phyloP scores from a whole-genome alignment of 2,329 filamentous ascomycete species.

The Acephala macrosclerotiorum region DNA sequence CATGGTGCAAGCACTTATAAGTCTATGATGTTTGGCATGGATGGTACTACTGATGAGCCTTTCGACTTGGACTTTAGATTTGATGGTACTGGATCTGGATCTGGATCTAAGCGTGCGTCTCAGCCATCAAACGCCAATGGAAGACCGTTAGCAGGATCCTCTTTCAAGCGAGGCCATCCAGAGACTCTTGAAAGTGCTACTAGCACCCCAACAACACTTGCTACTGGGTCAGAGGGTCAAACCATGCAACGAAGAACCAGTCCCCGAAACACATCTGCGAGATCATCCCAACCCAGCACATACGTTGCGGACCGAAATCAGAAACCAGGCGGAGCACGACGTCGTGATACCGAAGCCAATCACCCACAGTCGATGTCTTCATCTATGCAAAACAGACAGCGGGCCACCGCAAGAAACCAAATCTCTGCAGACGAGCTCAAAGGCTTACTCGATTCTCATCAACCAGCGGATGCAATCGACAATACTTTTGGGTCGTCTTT shows the following conservation, averaged over 20 bases:
- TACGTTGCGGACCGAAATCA: not conserved
- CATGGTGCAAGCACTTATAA: not conserved
- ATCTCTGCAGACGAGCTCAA: not conserved
- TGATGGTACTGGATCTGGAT: slow-evolving; percentile 16
- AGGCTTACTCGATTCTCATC: not conserved
- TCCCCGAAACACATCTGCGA: not conserved
- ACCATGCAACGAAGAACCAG: not conserved
- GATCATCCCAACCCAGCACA: not conserved
- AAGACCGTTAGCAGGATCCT: not conserved
- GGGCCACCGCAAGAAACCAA: not conserved
- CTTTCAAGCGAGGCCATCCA: not conserved
- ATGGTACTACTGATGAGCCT: not conserved
- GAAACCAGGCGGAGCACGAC: not conserved
- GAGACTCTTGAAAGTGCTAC: not conserved
- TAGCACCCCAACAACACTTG: not conserved
- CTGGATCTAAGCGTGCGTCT: slow-evolving; percentile 1
- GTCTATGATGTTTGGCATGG: not conserved
- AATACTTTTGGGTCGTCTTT: slow-evolving; percentile 1
- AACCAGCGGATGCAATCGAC: not conserved
- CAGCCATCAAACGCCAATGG: slow-evolving; percentile 1
- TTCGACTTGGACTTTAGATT: slow-evolving; percentile 3
- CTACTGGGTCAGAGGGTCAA: not conserved
- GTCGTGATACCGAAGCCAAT: not conserved
- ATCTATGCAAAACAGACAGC: not conserved
- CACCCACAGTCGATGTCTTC: not conserved